These are phyloP conservation scores for Dendrocalamus sinicus DNA, from an alignment of 176 grass and related monocot genomes.

Conservation along the genomic window DNA sequence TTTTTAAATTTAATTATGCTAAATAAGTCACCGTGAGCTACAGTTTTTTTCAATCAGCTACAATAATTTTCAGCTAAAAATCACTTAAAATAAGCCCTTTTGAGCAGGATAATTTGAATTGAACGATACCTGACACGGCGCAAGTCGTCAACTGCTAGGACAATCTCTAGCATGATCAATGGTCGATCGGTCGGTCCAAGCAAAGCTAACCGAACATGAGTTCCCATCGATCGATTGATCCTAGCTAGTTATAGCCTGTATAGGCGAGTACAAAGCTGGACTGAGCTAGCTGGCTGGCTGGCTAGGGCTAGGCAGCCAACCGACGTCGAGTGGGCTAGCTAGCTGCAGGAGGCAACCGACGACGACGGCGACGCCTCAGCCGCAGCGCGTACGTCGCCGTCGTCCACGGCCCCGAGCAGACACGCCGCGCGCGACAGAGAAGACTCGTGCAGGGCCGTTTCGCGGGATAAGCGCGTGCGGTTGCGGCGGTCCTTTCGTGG, in stretches of 20 bases:
- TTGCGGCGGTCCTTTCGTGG: too few relatives aligned
- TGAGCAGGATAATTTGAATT: too few relatives aligned
- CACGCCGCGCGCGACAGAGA: neutral
- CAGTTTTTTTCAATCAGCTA: too few relatives aligned
- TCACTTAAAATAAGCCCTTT: too few relatives aligned
- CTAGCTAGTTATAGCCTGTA: neutral
- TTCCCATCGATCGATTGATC: neutral
- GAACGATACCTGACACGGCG: too few relatives aligned
- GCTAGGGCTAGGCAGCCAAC: neutral
- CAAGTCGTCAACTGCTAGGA: neutral
- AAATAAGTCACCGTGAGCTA: too few relatives aligned
- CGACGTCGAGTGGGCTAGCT: neutral
- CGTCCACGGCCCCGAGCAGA: neutral
- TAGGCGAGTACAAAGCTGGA: neutral
- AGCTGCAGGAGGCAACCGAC: neutral
- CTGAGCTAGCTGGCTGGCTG: neutral
- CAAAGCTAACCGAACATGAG: neutral
- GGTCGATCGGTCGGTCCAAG: neutral
- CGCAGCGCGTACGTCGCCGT: neutral
- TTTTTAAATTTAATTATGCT: too few relatives aligned
- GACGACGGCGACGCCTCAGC: neutral
- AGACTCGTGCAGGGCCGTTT: neutral
- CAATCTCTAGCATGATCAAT: neutral
- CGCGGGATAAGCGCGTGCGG: neutral
- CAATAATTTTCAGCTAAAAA: too few relatives aligned